Evolutionary conservation across 1,139 yeast genomes (phyloP).

Genomic region (Diutina sp.): DNA sequence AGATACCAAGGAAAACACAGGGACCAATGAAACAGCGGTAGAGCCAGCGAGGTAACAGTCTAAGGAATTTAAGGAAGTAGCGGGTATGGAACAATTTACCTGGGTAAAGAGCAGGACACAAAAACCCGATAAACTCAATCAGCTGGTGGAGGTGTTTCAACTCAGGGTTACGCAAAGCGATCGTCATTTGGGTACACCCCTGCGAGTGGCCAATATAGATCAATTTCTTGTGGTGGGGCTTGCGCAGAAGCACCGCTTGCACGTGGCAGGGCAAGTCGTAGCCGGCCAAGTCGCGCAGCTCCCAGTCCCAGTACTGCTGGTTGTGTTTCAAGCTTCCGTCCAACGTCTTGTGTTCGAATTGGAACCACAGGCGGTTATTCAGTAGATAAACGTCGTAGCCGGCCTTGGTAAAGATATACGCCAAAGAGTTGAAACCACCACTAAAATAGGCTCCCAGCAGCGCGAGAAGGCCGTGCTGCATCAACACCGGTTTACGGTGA

Average conservation of each 20-base stretch:
- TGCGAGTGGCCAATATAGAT: conserved; percentile 79
- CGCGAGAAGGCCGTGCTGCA: conserved; percentile 79
- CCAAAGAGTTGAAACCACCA: conserved; percentile 64
- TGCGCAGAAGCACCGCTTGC: conserved; percentile 36
- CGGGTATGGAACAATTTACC: conserved; percentile 56
- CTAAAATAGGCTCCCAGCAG: conserved; percentile 79
- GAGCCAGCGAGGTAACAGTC: conserved; percentile 6
- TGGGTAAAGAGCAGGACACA: conserved; percentile 87
- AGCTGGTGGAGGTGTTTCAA: conserved; percentile 24
- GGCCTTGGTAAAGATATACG: conserved; percentile 40
- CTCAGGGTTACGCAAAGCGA: conserved; percentile 34
- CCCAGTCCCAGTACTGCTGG: conserved; percentile 73
- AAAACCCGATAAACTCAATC: conserved; percentile 55
- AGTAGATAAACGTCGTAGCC: conserved; percentile 95
- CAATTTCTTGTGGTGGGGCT: conserved; percentile 33
- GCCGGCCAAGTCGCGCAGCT: conserved; percentile 64
- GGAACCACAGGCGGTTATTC: conserved; percentile 78
- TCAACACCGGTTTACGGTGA: conserved; percentile 43
- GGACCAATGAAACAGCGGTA: conserved; percentile 45
- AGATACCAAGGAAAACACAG: conserved; percentile 45
- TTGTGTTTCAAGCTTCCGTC: conserved; percentile 31
- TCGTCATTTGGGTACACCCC: conserved; percentile 78
- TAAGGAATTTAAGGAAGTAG: conserved; percentile 42
- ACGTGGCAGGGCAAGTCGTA: conserved; percentile 68
- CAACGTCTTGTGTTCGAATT: conserved; percentile 42